Conservation (phyloP, 306 rosid species). For the Cucurbita pepo region DNA sequence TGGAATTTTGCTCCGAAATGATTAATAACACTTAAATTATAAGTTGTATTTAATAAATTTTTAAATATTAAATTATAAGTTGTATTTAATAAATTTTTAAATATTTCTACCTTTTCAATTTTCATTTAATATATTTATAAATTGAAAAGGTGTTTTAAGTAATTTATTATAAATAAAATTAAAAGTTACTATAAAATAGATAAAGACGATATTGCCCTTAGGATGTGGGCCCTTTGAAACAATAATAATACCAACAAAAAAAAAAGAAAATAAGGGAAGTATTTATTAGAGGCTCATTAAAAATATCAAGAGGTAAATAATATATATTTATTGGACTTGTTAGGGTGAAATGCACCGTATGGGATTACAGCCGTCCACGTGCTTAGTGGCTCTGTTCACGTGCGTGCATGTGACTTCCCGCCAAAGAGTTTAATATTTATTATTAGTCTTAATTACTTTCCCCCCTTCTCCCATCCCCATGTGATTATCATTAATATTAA, state of each 20-base stretch:
- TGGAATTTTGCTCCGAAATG: background rate
- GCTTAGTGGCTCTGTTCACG: constrained; percentile 36
- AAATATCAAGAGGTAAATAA: background rate
- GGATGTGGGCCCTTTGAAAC: background rate
- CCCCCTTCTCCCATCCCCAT: constrained; percentile 5
- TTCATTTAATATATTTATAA: too few relatives aligned
- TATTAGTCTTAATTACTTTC: constrained; percentile 18
- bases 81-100: too few relatives aligned
- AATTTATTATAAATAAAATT: too few relatives aligned
- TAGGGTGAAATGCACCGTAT: constrained; percentile 13
- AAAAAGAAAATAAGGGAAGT: background rate
- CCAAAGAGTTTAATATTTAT: constrained; percentile 8
- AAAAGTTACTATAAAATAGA: too few relatives aligned
- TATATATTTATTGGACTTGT: background rate
- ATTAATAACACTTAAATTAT: too few relatives aligned
- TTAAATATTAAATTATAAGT: too few relatives aligned
- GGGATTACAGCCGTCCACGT: constrained; percentile 41
- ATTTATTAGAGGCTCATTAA: background rate
- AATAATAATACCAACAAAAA: background rate
- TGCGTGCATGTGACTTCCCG: constrained; percentile 51
- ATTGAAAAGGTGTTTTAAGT: too few relatives aligned
- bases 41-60: too few relatives aligned
- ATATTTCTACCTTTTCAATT: too few relatives aligned
- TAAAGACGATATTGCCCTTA: background rate
- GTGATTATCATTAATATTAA: constrained; percentile 25